Conservation (phyloP, 305 asterid genomes). For the Nicotiana rustica region DNA sequence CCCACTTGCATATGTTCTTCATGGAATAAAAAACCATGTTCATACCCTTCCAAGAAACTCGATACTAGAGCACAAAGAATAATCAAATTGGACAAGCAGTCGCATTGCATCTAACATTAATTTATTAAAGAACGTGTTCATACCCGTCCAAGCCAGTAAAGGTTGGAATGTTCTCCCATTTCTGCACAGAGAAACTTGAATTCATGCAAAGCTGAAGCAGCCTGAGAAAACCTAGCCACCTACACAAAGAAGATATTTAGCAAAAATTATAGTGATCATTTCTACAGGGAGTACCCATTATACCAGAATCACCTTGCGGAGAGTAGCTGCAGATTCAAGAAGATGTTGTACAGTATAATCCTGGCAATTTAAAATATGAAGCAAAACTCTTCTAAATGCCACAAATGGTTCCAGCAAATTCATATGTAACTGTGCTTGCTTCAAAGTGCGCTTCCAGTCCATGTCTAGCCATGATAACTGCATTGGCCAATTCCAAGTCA, state of each 20-base stretch:
- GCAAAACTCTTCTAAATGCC: slow-evolving; percentile 90
- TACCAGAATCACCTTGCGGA: slow-evolving; percentile 76
- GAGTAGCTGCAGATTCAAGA: slow-evolving; percentile 85
- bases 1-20: background rate
- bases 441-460: slow-evolving; percentile 77
- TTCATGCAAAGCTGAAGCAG: slow-evolving; percentile 94
- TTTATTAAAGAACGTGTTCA: slow-evolving; percentile 27
- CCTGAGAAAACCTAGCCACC: slow-evolving; percentile 92
- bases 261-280: slow-evolving; percentile 36
- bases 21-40: slow-evolving; percentile 35
- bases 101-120: slow-evolving; percentile 11
- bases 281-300: slow-evolving; percentile 36
- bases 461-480: slow-evolving; percentile 73
- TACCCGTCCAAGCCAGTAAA: slow-evolving; percentile 98
- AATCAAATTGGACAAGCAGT: slow-evolving; percentile 24
- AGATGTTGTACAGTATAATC: slow-evolving; percentile 77
- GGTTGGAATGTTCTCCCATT: slow-evolving; percentile 64
- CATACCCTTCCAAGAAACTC: slow-evolving; percentile 47
- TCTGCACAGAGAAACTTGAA: slow-evolving; percentile 77
- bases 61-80: slow-evolving; percentile 19
- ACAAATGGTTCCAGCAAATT: slow-evolving; percentile 92
- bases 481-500: slow-evolving; percentile 42
- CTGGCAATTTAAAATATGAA: slow-evolving; percentile 67
- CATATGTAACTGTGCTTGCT: slow-evolving; percentile 89
- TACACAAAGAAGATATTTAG: slow-evolving; percentile 44